Base-by-base conservation (phyloP, 371 early-diverging fungal genomes). In the Mucor mucedo region DNA sequence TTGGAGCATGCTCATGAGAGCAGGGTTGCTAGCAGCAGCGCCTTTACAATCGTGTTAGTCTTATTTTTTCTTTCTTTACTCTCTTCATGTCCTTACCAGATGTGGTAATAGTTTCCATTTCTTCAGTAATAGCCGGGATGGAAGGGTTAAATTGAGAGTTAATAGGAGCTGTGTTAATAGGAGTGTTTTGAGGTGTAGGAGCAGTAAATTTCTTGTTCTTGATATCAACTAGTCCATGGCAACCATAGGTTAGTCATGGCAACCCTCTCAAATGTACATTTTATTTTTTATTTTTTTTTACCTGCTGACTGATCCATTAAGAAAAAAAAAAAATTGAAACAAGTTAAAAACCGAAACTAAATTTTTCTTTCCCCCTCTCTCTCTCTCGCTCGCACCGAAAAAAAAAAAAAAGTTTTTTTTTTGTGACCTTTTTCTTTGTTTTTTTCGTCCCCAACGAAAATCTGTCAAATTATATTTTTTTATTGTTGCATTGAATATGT, bases 101-200 rank as follows among this genome's bases (percentile, higher is more conserved):
- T 38, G 73, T 75, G 57, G 65, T 75, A 44, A 78, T 75, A 48
- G 79, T 75, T 60, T 79, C 80, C 71, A 78, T 78, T 50, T 75
- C 83, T 73, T 83, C 83, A 62, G 77, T 72, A 50, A 73, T 76
- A 41, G 73, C 70, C 10, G 75, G 71, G 21, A 78, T 71, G 52
- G 78, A 77, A 30, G 85, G 84, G 14, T 75, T 75, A 53, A 21
- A 81, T 11, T 75, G 78, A 32, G 80, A 70, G 35, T 83, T 80
- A 40, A 89, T 83, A 54, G 89, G 90, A 60, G 89, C 84, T 40
- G 84, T 80, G 69, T 85, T 82, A 55, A 84, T 83, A 52, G 90
- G 91, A 57, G 90, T 89, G 76, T 91, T 91, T 78, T 91, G 90
- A 60, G 80, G 80, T 49, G 80, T 79, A 32, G 80, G 80, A 63